A percentile compares a stretch with the other conserved stretches of the same genome.
These are phyloP conservation scores for Paulownia fortunei DNA, from an alignment of 257 asterid genomes.

Conservation along the genomic window DNA sequence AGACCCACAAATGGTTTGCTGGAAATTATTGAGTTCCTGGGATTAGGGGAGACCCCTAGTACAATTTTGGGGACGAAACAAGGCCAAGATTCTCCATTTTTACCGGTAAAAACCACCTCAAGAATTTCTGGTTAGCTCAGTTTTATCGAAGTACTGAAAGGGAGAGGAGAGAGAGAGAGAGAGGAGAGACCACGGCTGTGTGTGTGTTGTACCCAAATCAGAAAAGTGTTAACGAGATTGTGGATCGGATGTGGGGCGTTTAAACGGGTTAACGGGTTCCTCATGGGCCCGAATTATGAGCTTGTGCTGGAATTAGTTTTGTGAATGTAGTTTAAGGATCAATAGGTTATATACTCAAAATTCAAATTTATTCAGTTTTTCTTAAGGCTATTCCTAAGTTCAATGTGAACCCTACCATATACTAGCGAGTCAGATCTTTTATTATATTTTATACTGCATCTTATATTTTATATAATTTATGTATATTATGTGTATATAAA, in stretches of 20 bases:
- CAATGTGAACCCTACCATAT: no score
- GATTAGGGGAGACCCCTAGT: slow-evolving; percentile 62
- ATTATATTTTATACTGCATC: no score
- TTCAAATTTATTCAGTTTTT: no score
- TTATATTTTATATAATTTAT: no score
- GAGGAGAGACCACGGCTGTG: not conserved
- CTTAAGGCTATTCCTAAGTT: no score
- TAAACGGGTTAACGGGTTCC: slow-evolving; percentile 20
- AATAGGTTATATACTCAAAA: no score
- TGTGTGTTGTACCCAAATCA: slow-evolving; percentile 22
- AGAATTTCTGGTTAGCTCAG: slow-evolving; percentile 12
- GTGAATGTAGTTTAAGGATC: no score
- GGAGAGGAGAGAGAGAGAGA: not conserved
- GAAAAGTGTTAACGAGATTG: slow-evolving; percentile 5
- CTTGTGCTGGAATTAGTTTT: not conserved
- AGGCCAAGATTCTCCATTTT: slow-evolving; percentile 72
- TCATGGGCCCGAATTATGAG: not conserved
- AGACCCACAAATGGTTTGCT: slow-evolving; percentile 62
- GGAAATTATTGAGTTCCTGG: slow-evolving; percentile 48
- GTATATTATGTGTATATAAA: no score
- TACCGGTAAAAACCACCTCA: not conserved
- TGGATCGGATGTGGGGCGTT: slow-evolving; percentile 6
- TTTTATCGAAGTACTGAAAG: slow-evolving; percentile 9
- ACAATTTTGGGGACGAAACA: slow-evolving; percentile 69
- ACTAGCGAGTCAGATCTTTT: no score